Evolutionary conservation across 176 grass and related monocot species (phyloP), one percentile per base, ranked within the genome.

Genomic region (Elymus sibiricus): DNA sequence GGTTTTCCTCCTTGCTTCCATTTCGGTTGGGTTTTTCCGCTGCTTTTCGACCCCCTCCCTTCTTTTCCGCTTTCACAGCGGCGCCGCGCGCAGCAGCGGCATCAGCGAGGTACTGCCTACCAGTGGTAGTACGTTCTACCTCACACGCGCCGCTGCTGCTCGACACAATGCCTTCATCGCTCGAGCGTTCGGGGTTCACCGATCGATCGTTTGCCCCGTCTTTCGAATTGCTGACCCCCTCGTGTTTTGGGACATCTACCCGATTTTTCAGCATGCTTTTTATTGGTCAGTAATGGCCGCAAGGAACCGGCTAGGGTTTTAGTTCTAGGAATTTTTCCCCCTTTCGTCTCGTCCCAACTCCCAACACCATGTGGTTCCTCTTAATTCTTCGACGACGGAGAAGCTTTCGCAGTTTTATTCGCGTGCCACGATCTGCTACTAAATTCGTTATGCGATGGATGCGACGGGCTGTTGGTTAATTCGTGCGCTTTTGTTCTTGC

Each of bases 131-230:
- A 55, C 46, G 10, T 35, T 35, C 22, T 1, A 21, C 19, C 22
- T 24, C 59, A 63, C 78, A 77, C 77, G 83, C 51, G 39, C 79
- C 39, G 71, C 78, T 82, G 83, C 39, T 62, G 62, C 26, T 47
- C 68, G 44, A 37, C 72, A 43, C 25, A 68, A 62, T 26, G 74
- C 74, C 73, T 31, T 5, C 7, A 25, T 31, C 25, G 72, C 43
- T 2, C 26, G 3, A 24, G 1, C 6, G 3, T 46, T 47, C 3
- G n/a, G n/a, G 2, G 12, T 19, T 63, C 42, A 46, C 12, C n/a
- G n/a, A n/a, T n/a, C 9, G 0, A 65, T 64, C 40, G 2, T 65
- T n/a, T 26, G 7, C 2, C 63, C 26, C 28, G 63, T 60, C 29
- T 31, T 70, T 64, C 51, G 3, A 17, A 17, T 51, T 17, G 32